Conservation (phyloP, 2,329 filamentous ascomycete species). For the Botrytis fragariae region DNA sequence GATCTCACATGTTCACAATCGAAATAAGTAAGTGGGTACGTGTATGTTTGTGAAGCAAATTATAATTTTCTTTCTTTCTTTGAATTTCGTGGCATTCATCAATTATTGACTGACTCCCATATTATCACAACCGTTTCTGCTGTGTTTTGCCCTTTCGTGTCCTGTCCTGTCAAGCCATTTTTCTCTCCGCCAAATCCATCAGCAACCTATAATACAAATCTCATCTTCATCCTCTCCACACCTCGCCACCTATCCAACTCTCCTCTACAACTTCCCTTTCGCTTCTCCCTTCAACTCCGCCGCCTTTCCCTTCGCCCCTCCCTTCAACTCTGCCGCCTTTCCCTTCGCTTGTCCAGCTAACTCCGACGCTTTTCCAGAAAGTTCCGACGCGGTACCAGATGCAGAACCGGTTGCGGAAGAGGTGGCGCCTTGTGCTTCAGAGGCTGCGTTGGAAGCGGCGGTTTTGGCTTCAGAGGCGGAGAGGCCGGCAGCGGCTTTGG, state of each 20-base stretch:
- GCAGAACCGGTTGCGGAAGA: slow-evolving; percentile 19
- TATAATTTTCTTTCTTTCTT: background rate
- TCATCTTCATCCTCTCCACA: no score
- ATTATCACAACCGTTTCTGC: no score
- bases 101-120: background rate
- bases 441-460: background rate
- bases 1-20: background rate
- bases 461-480: slow-evolving; percentile 41
- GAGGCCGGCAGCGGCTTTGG: slow-evolving; percentile 46
- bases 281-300: background rate
- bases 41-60: background rate
- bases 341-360: slow-evolving; percentile 40
- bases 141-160: background rate
- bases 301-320: slow-evolving; percentile 37
- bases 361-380: slow-evolving; percentile 46
- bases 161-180: background rate
- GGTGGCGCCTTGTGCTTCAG: slow-evolving; percentile 42
- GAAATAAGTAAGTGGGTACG: background rate
- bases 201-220: background rate
- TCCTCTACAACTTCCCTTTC: background rate
- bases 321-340: slow-evolving; percentile 43
- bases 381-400: slow-evolving; percentile 39
- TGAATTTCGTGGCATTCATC: background rate
- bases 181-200: background rate
- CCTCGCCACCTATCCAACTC: no score